Evolutionary conservation across 257 asterid species (phyloP).

Genomic region (Plantago major): DNA sequence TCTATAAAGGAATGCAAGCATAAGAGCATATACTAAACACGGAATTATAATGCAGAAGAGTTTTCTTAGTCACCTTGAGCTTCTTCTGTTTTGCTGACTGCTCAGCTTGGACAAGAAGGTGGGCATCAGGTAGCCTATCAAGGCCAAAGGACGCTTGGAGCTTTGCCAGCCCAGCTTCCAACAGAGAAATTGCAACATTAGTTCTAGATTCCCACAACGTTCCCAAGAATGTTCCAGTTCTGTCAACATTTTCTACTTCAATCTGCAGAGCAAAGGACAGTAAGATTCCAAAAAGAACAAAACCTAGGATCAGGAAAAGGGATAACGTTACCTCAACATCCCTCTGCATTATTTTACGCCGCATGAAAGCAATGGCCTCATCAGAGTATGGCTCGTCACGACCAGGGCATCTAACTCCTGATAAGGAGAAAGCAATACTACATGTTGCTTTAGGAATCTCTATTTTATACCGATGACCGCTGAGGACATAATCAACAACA

Average conservation of each 20-base stretch:
- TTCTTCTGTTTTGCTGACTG: constrained; percentile 87
- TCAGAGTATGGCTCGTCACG: constrained; percentile 89
- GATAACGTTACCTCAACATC: constrained; percentile 74
- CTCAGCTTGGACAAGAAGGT: constrained; percentile 86
- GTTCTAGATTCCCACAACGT: constrained; percentile 77
- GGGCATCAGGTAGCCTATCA: constrained; percentile 82
- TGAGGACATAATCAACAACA: constrained; percentile 86
- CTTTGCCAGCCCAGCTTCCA: constrained; percentile 96
- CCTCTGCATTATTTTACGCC: constrained; percentile 98
- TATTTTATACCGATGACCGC: constrained; percentile 90
- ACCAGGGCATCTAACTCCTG: constrained; percentile 98
- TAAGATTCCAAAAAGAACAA: constrained; percentile 12
- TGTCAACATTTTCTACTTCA: constrained; percentile 93
- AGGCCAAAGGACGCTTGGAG: constrained; percentile 77
- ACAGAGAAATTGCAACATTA: constrained; percentile 66
- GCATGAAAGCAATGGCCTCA: constrained; percentile 95
- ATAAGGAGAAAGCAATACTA: constrained; percentile 80
- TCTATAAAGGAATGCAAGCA: constrained; percentile 32
- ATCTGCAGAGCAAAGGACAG: constrained; percentile 34
- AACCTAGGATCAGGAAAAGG: background rate
- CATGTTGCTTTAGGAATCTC: constrained; percentile 94
- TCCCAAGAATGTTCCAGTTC: constrained; percentile 98
- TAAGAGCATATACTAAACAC: constrained; percentile 10
- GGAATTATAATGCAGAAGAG: background rate
- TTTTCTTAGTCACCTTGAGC: constrained; percentile 54